These are phyloP conservation scores for Pichia sporocuriosa DNA, from an alignment of 805 yeast species.

Conservation along the genomic window DNA sequence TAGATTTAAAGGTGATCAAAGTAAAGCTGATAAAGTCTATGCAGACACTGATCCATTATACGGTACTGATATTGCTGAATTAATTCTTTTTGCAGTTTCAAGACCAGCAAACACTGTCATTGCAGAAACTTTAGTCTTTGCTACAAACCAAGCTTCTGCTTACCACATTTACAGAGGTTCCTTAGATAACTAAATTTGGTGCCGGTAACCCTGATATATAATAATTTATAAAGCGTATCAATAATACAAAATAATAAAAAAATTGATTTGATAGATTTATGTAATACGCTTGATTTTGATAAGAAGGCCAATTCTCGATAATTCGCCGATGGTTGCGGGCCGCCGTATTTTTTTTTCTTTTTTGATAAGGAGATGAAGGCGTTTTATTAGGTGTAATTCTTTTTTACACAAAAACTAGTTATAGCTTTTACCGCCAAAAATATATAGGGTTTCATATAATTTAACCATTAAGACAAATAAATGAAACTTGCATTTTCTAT, in stretches of 20 bases:
- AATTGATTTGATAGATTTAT: no score
- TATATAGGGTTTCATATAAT: no score
- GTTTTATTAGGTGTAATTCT: no score
- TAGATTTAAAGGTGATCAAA: slow-evolving; percentile 56
- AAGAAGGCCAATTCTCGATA: no score
- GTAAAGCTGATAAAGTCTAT: slow-evolving; percentile 58
- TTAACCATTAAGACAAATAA: neutral
- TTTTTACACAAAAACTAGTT: no score
- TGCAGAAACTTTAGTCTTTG: slow-evolving; percentile 78
- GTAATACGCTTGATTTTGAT: no score
- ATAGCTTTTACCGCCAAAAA: no score
- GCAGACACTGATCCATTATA: slow-evolving; percentile 61
- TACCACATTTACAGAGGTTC: slow-evolving; percentile 44
- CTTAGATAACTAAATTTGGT: slow-evolving; percentile 13
- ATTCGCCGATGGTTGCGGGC: no score
- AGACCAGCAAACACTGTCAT: slow-evolving; percentile 67
- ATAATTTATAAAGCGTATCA: neutral
- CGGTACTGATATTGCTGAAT: slow-evolving; percentile 71
- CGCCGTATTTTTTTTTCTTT: no score
- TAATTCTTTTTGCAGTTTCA: slow-evolving; percentile 59
- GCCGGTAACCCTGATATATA: neutral
- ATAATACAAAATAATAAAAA: no score
- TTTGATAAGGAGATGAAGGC: no score
- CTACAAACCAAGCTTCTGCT: slow-evolving; percentile 80
- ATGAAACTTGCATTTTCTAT: neutral